Conservation (phyloP, 169 alveolate species). For the Babesia divergens region DNA sequence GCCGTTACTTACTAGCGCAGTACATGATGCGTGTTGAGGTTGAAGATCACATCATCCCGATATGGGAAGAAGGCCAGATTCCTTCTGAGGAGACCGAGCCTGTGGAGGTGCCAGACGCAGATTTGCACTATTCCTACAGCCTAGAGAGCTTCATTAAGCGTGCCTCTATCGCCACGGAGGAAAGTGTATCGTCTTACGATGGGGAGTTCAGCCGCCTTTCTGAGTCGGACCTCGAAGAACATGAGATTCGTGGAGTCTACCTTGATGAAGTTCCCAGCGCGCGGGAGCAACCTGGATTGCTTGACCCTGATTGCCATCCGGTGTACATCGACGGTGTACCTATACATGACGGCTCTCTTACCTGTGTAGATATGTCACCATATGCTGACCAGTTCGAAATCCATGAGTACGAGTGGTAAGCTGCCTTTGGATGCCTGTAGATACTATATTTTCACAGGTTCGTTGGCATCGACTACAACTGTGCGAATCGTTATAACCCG, state of each 20-base stretch:
- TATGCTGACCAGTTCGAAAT: constrained; percentile 44
- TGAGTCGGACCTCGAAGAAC: constrained; percentile 50
- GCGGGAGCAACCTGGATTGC: constrained; percentile 16
- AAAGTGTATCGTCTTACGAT: constrained; percentile 44
- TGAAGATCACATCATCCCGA: constrained; percentile 50
- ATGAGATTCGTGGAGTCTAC: constrained; percentile 45
- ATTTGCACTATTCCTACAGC: constrained; percentile 41
- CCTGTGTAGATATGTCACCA: constrained; percentile 54
- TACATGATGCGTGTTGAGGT: constrained; percentile 50
- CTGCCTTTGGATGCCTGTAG: neutral
- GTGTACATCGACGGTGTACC: constrained; percentile 42
- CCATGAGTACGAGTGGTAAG: constrained; percentile 45
- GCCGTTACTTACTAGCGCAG: neutral
- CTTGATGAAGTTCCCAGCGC: constrained; percentile 18
- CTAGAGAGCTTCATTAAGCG: constrained; percentile 27
- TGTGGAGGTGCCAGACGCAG: constrained; percentile 1
- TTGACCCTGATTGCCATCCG: constrained; percentile 42
- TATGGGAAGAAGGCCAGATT: constrained; percentile 34
- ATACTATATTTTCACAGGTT: constrained; percentile 15
- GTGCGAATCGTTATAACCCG: constrained; percentile 49
- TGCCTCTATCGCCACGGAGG: constrained; percentile 36
- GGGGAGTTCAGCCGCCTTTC: constrained; percentile 34
- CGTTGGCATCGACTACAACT: constrained; percentile 27
- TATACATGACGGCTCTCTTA: constrained; percentile 21
- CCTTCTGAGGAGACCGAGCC: constrained; percentile 2